phyloP scores from a whole-genome alignment of 208 protist species.

The Naegleria fowleri region DNA sequence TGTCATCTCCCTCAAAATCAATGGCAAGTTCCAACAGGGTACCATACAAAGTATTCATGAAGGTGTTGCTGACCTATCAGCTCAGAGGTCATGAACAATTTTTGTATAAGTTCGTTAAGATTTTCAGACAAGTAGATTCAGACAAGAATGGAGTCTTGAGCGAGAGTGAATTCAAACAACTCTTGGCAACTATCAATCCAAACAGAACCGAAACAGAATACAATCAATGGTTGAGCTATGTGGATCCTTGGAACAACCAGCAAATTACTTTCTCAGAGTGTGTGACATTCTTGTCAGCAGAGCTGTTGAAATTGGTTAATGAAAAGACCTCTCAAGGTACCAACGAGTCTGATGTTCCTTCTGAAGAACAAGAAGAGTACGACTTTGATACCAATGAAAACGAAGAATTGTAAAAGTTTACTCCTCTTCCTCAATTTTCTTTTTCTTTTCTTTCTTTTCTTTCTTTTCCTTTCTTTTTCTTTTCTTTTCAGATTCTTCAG shows the following conservation, averaged over 20 bases:
- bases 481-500: not conserved
- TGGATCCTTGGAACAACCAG: conserved; percentile 62
- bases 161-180: conserved; percentile 54
- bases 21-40: conserved; percentile 34
- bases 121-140: conserved; percentile 63
- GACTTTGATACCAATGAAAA: not conserved
- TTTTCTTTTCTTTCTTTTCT: not conserved
- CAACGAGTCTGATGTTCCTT: not conserved
- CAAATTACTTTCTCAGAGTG: conserved; percentile 72
- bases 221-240: conserved; percentile 52
- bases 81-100: conserved; percentile 75
- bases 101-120: conserved; percentile 57
- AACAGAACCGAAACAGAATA: conserved; percentile 56
- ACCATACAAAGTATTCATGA: conserved; percentile 60
- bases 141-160: conserved; percentile 66
- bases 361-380: not conserved
- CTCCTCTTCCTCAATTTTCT: not conserved
- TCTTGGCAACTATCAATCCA: conserved; percentile 55
- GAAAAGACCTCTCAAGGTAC: not conserved
- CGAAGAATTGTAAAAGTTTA: not conserved
- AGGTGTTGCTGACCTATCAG: conserved; percentile 74
- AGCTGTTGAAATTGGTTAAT: conserved; percentile 55
- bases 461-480: not conserved
- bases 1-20: not conserved
- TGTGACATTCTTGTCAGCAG: conserved; percentile 60